Evolutionary conservation across 2,329 filamentous ascomycete genomes (phyloP), one percentile per base, ranked within the genome.

Genomic region (Aspergillus awamori): DNA sequence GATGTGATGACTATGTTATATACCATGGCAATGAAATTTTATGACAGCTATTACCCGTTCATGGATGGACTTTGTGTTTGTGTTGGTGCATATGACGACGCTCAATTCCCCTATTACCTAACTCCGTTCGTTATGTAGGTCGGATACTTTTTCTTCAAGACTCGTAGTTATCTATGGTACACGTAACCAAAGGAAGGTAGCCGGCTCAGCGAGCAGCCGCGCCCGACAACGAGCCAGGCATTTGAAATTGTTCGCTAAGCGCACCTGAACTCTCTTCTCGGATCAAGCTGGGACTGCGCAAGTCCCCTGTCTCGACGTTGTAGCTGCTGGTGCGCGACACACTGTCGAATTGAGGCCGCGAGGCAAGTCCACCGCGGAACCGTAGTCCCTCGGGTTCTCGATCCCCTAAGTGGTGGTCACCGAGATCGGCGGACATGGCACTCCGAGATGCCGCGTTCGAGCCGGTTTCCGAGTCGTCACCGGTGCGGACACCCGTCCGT

Each of bases 401-500:
- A 22, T 66, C 63, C 39, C 65, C 69, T 43, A 70, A 5, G 13
- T 36, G 62, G 20, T 68, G 62, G 0, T 63, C 66, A 11, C 70
- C 67, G 26, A 67, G 65, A 38, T 77, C 72, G 2, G 66, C 65
- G 2, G 69, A 70, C 28, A 72, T 65, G 5, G 70, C 69, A 47
- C 70, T 72, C 15, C 73, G 68, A 5, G 76, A 70, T 4, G 74
- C 68, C 8, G 67, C 69, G 11, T 72, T 73, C 2, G 72, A 74
- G 11, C 69, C 68, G n/a, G 73, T 71, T 24, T 77, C 75, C 0
- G 76, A 79, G 49, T 82, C 80, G 5, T 79, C 76, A 8, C 75
- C 75, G 0, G 77, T 70, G 24, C 79, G 69, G 5, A 82, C 78
- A 10, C 79, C 79, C 17, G 79, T 80, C 49, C 80, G 70, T 45